Evolutionary conservation across 2,329 filamentous ascomycete species (phyloP).

Genomic region (Aureobasidium pullulans): DNA sequence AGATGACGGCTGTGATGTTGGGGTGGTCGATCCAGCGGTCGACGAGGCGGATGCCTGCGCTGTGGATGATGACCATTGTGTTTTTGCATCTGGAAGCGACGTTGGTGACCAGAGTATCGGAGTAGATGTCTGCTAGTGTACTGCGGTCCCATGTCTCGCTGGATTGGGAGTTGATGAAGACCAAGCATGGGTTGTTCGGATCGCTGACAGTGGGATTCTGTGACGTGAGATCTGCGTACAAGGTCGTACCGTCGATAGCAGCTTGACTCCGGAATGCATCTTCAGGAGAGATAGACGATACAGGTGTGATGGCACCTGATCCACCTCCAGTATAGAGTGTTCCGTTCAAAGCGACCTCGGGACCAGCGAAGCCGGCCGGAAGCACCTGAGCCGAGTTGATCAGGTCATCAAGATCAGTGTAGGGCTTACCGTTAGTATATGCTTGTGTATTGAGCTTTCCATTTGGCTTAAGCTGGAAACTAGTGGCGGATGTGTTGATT

Average conservation of each 20-base stretch:
- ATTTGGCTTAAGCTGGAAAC: background rate
- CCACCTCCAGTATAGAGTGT: conserved; percentile 24
- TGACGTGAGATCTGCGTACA: conserved; percentile 22
- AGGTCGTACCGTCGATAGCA: conserved; percentile 20
- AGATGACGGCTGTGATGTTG: conserved; percentile 26
- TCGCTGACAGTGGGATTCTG: conserved; percentile 20
- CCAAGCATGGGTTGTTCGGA: conserved; percentile 23
- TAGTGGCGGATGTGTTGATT: conserved; percentile 1
- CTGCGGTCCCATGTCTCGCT: conserved; percentile 22
- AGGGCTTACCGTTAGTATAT: conserved; percentile 11
- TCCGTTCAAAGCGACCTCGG: conserved; percentile 22
- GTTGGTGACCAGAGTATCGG: conserved; percentile 24
- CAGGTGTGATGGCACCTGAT: conserved; percentile 22
- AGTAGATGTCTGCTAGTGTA: conserved; percentile 21
- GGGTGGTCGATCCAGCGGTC: conserved; percentile 24
- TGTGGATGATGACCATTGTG: conserved; percentile 27
- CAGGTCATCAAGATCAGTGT: conserved; percentile 15
- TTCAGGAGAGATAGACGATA: conserved; percentile 21
- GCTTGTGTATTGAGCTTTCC: background rate
- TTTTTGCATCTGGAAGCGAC: conserved; percentile 25
- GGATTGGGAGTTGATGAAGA: conserved; percentile 26
- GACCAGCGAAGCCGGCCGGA: conserved; percentile 18
- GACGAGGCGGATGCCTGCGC: conserved; percentile 24
- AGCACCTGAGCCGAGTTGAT: conserved; percentile 29
- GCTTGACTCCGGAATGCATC: conserved; percentile 23